Base-by-base conservation (phyloP, 768 basidiomycete species). In the Boletus insuetus region DNA sequence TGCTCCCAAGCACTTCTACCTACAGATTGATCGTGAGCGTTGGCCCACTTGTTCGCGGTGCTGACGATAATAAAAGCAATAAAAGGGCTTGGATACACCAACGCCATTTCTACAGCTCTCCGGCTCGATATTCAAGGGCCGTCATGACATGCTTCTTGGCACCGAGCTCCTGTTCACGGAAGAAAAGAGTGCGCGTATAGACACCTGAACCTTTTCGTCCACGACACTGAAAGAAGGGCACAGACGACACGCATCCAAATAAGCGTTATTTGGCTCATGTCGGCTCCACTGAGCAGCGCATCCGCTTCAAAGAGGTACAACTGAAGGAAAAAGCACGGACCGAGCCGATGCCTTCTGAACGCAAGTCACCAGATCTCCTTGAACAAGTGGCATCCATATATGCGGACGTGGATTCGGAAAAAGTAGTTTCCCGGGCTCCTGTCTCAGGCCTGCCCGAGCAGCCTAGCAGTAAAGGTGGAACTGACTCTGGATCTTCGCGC, bases 81-180 rank as follows among this genome's bases (percentile, higher is more conserved):
- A 24, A 16, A 59, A 89, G 91, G 90, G 89, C 2, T 68, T 92
- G 22, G 89, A 93, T 64, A 87, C 87, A 0, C 82, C 87, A 0
- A 86, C 82, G 0, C 90, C 91, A 0, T 90, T 83, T 59, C 69
- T 93, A 20, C 91, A 93, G 60, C 75, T 92, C 1, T 84, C 86
- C 6, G 89, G 89, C 3, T 86, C 87, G 1, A 77, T 90, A 19
- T 77, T 91, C 58, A 84, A 84, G 67, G 91, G 91, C 1, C 73
- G 76, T 37, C 84, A 91, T 56, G 82, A 87, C 53, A 65, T 75
- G 17, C 75, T 92, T 4, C 72, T 92, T 3, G 91, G 91, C 3
- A 87, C 87, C 0, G 90, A 93, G 63, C 70, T 93, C 24, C 64
- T 92, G 19, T 91, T 92, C 67, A 79, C 82, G 0, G 89, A 91